Evolutionary conservation across 1,139 yeast species (phyloP).

Genomic region (Scheffersomyces segobiensis): DNA sequence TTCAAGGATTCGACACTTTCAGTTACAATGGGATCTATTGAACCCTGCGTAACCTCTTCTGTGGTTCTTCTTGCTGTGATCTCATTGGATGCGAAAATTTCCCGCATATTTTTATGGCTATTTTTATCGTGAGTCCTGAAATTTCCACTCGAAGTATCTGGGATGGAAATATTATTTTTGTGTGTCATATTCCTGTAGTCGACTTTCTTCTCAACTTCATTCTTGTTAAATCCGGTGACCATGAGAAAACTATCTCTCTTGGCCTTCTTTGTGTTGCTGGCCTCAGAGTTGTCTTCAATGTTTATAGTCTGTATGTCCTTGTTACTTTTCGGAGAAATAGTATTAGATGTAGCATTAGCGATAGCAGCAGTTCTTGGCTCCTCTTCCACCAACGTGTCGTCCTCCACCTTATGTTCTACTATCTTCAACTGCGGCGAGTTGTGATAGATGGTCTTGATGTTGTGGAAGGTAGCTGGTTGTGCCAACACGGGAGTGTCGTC

Average conservation of each 20-base stretch:
- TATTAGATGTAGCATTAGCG: background rate
- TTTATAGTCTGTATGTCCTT: background rate
- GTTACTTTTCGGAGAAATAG: background rate
- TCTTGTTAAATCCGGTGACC: background rate
- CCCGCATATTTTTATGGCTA: background rate
- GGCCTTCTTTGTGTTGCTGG: background rate
- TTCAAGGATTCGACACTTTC: background rate
- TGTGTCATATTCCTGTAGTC: background rate
- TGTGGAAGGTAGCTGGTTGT: slow-evolving; percentile 25
- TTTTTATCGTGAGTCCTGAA: background rate
- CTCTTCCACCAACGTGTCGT: slow-evolving; percentile 26
- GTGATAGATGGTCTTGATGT: slow-evolving; percentile 6
- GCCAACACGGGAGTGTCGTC: slow-evolving; percentile 27
- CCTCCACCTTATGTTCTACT: slow-evolving; percentile 17
- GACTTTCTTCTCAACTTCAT: background rate
- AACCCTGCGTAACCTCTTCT: background rate
- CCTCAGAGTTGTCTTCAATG: background rate
- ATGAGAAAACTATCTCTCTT: background rate
- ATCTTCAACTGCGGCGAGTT: slow-evolving; percentile 5
- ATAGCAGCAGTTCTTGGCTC: slow-evolving; percentile 2
- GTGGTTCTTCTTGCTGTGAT: background rate
- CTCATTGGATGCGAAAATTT: background rate
- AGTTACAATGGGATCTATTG: background rate
- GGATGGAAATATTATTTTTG: background rate
- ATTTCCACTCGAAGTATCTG: background rate